These are phyloP conservation scores for Rhynchospora tenuis DNA, from an alignment of 176 grass and related monocot species.

Conservation along the genomic window DNA sequence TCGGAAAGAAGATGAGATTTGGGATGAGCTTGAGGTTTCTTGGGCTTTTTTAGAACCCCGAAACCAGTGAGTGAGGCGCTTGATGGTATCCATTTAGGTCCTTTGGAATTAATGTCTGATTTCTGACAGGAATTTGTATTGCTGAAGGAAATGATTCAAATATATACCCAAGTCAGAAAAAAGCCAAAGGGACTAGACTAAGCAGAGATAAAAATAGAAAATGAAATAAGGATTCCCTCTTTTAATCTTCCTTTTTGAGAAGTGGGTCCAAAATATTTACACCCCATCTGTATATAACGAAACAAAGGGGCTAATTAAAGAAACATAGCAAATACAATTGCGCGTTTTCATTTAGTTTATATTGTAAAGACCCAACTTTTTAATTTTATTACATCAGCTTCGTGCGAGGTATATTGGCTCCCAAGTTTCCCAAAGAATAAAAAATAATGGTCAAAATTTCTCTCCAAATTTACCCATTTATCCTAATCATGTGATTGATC, in stretches of 20 bases:
- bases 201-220: not conserved
- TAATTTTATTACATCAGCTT: not conserved
- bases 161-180: not conserved
- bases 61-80: slow-evolving; percentile 2
- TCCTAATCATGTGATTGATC: not conserved
- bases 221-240: not conserved
- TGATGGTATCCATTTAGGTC: slow-evolving; percentile 9
- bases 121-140: not conserved
- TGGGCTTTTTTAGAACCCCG: not conserved
- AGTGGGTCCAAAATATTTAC: not conserved
- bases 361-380: not conserved
- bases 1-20: slow-evolving; percentile 32
- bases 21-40: slow-evolving; percentile 27
- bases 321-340: no score
- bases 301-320: not conserved
- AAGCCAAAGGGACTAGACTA: not conserved
- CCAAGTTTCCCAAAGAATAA: not conserved
- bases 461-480: not conserved
- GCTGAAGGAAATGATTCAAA: not conserved
- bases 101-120: not conserved
- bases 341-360: not conserved
- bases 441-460: not conserved
- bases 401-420: not conserved
- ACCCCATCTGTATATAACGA: not conserved
- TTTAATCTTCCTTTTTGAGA: not conserved